Evolutionary conservation across 1,139 yeast species (phyloP).

Genomic region (Diutina sp.): DNA sequence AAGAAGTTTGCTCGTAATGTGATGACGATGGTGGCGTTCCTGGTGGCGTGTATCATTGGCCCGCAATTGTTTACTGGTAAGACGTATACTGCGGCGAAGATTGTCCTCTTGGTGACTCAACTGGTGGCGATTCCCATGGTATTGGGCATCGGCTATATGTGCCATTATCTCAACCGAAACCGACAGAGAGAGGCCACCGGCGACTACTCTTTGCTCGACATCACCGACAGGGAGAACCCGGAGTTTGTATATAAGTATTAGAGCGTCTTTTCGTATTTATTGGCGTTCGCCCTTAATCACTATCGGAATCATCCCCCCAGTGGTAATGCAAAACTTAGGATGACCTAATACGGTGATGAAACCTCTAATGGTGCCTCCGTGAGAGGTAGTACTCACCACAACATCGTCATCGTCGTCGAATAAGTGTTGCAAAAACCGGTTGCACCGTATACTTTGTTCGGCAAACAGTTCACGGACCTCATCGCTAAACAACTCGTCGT

Average conservation of each 20-base stretch:
- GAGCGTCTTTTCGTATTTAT: neutral
- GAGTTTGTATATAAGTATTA: neutral
- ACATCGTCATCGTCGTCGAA: conserved; percentile 24
- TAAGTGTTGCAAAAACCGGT: conserved; percentile 35
- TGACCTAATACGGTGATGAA: conserved; percentile 41
- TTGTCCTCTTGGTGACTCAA: conserved; percentile 19
- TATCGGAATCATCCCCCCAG: conserved; percentile 60
- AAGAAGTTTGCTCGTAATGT: conserved; percentile 6
- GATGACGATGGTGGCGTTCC: conserved; percentile 16
- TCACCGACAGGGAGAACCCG: neutral
- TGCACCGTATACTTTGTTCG: conserved; percentile 39
- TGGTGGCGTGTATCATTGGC: conserved; percentile 24
- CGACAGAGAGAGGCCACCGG: neutral
- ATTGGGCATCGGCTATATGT: conserved; percentile 13
- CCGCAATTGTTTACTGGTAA: conserved; percentile 24
- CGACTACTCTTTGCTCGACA: neutral
- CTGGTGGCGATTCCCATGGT: conserved; percentile 20
- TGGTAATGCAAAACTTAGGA: conserved; percentile 39
- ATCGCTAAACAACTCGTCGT: conserved; percentile 29
- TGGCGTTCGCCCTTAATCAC: conserved; percentile 20
- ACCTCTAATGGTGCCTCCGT: conserved; percentile 49
- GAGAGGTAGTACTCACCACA: conserved; percentile 41
- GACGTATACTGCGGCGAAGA: conserved; percentile 23
- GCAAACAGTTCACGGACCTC: conserved; percentile 30
- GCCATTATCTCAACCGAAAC: conserved; percentile 12